These are phyloP conservation scores for Myriosclerotinia scirpicola DNA, from an alignment of 2,329 filamentous ascomycete genomes.

Conservation along the genomic window DNA sequence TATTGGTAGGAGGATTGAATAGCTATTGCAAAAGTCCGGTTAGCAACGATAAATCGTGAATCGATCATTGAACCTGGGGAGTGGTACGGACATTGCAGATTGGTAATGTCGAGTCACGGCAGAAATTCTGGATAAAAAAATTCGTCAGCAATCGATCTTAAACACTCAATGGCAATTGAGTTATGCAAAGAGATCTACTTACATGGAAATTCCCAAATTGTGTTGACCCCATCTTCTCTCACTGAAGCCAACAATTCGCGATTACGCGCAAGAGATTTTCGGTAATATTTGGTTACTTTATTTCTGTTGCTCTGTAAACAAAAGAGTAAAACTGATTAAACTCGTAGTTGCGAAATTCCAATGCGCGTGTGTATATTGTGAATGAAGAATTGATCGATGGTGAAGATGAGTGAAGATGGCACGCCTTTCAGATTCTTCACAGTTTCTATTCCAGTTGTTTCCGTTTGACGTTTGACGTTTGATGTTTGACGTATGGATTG, in stretches of 20 bases:
- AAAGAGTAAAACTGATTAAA: slow-evolving; percentile 20
- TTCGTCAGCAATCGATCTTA: slow-evolving; percentile 25
- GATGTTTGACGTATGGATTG: not conserved
- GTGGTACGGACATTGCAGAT: slow-evolving; percentile 73
- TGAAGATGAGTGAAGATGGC: not conserved
- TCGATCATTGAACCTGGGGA: slow-evolving; percentile 10
- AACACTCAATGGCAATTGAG: slow-evolving; percentile 20
- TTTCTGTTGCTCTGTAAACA: slow-evolving; percentile 9
- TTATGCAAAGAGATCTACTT: slow-evolving; percentile 24
- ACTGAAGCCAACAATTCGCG: slow-evolving; percentile 11
- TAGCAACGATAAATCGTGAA: slow-evolving; percentile 25
- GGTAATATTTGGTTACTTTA: slow-evolving; percentile 16
- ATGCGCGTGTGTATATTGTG: slow-evolving; percentile 20
- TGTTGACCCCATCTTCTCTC: slow-evolving; percentile 35
- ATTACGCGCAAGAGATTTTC: slow-evolving; percentile 3
- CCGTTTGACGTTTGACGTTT: not conserved
- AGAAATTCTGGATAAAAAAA: slow-evolving; percentile 63
- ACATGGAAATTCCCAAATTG: slow-evolving; percentile 61
- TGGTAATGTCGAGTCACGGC: slow-evolving; percentile 78
- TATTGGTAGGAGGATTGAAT: slow-evolving; percentile 49
- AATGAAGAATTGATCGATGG: slow-evolving; percentile 9
- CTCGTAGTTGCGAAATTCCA: slow-evolving; percentile 16
- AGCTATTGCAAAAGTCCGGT: slow-evolving; percentile 51
- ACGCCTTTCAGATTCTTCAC: not conserved
- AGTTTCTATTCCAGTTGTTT: not conserved